Base-by-base conservation (phyloP, 495 filamentous ascomycete species). In the Penicillium turbatum region DNA sequence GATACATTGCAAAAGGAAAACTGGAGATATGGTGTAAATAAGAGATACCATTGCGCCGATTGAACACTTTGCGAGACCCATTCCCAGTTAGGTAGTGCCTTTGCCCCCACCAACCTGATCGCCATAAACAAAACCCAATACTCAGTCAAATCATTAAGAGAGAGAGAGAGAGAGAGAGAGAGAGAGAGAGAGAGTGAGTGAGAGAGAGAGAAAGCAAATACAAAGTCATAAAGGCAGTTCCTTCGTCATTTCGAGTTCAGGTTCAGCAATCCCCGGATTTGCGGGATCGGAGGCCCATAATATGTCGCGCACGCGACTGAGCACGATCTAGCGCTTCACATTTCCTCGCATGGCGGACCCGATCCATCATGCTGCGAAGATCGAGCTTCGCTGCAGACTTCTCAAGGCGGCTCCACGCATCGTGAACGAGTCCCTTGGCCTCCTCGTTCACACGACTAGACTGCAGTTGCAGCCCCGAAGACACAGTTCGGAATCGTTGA, bases 221-320 rank as follows among this genome's bases (percentile, higher is more conserved):
- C 42, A 39, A 48, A 31, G 26, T 39, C 38, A 32, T 41, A 43
- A 35, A 32, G 21, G 19, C 29, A 51, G 15, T 32, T 31, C 17
- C 21, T 41, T 38, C 46, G 45, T 42, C 39, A 49, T 29, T 27
- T 43, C 27, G 17, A 49, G 36, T 32, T 16, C 17, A 19, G 15
- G 26, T 37, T 21, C 55, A 53, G 53, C 52, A 48, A 56, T 57
- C 47, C 10, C 30, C 7, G 2, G 52, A 46, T 19, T 51, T 57
- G 29, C 52, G 48, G 9, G 52, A 51, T 40, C 54, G 57, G 30
- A 61, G 55, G 43, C 54, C 64, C 52, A 71, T 42, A 43, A 78
- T 40, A 35, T 64, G 50, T 36, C 65, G 68, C 17, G 72, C 75
- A 37, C 63, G 63, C 48, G 62, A 64, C 39, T 78, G 75, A 37